A percentile compares a stretch with the other conserved stretches of the same genome.
These are phyloP conservation scores for Fraxinus paxiana DNA, from an alignment of 305 asterid genomes.

Conservation along the genomic window DNA sequence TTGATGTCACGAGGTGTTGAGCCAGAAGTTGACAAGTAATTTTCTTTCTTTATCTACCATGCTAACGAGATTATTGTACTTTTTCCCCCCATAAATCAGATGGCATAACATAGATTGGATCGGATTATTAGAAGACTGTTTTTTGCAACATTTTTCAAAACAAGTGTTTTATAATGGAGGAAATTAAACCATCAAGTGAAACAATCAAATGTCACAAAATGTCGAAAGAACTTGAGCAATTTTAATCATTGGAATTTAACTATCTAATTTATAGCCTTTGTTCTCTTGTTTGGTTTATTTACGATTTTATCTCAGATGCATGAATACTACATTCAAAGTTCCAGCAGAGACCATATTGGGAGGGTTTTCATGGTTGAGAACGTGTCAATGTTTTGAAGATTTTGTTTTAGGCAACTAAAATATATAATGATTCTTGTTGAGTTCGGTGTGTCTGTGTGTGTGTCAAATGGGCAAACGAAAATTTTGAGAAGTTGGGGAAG, in stretches of 20 bases:
- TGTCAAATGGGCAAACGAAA: not conserved
- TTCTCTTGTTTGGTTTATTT: not conserved
- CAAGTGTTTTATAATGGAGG: not conserved
- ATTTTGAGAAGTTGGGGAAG: not conserved
- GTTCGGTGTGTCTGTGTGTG: not conserved
- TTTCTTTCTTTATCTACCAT: slow-evolving; percentile 15
- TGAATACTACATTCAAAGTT: not conserved
- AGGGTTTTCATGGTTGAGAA: not conserved
- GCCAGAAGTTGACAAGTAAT: slow-evolving; percentile 98
- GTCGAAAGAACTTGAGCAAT: not conserved
- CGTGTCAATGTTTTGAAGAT: not conserved
- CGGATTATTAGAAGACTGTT: not conserved
- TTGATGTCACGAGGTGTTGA: slow-evolving; percentile 92
- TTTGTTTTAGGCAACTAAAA: not conserved
- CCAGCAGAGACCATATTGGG: not conserved
- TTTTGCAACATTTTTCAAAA: not conserved
- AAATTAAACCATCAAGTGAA: not conserved
- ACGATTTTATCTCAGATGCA: not conserved
- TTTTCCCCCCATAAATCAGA: not conserved
- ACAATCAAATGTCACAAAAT: not conserved
- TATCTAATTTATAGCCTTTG: not conserved
- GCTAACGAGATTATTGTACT: not conserved
- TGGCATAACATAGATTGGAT: not conserved
- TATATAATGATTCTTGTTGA: not conserved
- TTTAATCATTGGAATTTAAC: not conserved